phyloP scores from a whole-genome alignment of 768 basidiomycete genomes.

The Hirschioporus abietinus region DNA sequence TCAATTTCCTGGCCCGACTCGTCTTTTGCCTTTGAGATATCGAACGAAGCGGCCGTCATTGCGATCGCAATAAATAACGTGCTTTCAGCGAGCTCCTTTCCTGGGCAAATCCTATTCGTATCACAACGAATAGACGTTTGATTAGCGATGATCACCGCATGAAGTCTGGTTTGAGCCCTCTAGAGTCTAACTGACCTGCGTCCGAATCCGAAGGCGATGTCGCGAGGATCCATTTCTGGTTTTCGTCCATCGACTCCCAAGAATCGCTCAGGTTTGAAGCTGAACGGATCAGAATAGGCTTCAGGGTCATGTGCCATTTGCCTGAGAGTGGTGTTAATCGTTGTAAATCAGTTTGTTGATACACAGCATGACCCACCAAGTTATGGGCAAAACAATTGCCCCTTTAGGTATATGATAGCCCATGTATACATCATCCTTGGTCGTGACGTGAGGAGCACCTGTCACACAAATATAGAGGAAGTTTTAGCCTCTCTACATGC shows the following conservation, averaged over 20 bases:
- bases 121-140: no score
- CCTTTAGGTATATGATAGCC: constrained; percentile 29
- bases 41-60: constrained; percentile 10
- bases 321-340: not conserved
- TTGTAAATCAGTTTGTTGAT: not conserved
- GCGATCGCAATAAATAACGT: constrained; percentile 12
- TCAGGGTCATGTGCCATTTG: constrained; percentile 18
- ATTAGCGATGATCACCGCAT: no score
- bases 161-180: not conserved
- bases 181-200: not conserved
- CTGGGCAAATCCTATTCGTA: constrained; percentile 9
- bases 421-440: constrained; percentile 25
- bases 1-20: not conserved
- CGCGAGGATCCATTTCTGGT: not conserved
- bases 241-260: constrained; percentile 5
- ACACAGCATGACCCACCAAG: constrained; percentile 1
- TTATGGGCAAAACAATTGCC: constrained; percentile 9
- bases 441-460: constrained; percentile 21
- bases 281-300: constrained; percentile 21
- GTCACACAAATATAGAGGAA: not conserved
- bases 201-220: constrained; percentile 10
- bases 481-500: no score
- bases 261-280: constrained; percentile 23
- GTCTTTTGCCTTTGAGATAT: constrained; percentile 8
- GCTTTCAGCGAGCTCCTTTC: constrained; percentile 11